Percentiles rank a stretch among this genome's conserved stretches.
phyloP scores from a whole-genome alignment of 352 stramenopile genomes.

The Globisporangium cylindrosporum region DNA sequence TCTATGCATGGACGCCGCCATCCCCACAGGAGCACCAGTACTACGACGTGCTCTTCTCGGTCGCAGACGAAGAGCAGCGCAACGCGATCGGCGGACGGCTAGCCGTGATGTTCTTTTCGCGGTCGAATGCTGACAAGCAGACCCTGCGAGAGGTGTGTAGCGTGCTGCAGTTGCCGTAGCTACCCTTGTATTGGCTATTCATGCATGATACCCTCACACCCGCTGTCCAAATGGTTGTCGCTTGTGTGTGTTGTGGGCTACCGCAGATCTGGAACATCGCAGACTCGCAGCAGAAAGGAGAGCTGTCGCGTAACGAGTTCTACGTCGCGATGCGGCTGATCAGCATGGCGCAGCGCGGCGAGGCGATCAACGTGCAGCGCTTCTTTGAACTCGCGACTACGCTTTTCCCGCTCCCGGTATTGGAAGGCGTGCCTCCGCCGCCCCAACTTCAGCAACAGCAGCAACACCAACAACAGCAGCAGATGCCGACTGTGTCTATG shows the following conservation, averaged over 20 bases:
- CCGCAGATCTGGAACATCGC: conserved; percentile 79
- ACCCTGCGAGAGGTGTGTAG: conserved; percentile 62
- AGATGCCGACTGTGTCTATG: neutral
- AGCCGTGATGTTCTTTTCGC: conserved; percentile 92
- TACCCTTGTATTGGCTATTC: neutral
- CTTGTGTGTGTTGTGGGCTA: neutral
- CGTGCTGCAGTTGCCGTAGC: neutral
- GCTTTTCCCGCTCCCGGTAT: conserved; percentile 52
- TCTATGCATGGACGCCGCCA: conserved; percentile 57
- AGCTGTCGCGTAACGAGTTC: conserved; percentile 80
- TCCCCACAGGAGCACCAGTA: conserved; percentile 78
- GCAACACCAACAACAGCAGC: conserved; percentile 2
- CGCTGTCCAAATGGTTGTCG: neutral
- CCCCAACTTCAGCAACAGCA: conserved; percentile 11
- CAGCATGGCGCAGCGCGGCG: conserved; percentile 76
- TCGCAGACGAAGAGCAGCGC: conserved; percentile 83
- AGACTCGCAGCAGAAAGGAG: conserved; percentile 62
- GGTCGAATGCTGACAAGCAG: conserved; percentile 88
- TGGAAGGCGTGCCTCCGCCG: conserved; percentile 65
- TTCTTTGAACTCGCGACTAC: conserved; percentile 62
- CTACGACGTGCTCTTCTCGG: conserved; percentile 88
- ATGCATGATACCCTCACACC: neutral
- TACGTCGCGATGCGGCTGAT: conserved; percentile 87
- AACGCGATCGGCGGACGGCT: conserved; percentile 85
- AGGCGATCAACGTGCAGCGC: conserved; percentile 57